Evolutionary conservation across 75 land plant species (phyloP).

Genomic region (Adiantum capillusveneris): DNA sequence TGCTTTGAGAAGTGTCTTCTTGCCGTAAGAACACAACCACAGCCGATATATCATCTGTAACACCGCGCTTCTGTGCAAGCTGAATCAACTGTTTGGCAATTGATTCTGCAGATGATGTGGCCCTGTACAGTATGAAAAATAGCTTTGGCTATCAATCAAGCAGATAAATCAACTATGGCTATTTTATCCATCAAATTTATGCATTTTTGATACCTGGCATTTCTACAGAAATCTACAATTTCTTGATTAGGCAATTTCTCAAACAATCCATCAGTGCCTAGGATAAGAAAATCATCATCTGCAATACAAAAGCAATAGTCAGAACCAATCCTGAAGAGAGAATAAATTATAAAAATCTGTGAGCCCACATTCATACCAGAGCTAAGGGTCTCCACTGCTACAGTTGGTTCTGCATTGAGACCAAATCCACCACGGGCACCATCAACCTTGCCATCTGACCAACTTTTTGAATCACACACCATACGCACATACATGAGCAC

Average conservation of each 20-base stretch:
- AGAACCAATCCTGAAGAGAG: no score
- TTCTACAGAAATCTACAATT: conserved; percentile 36
- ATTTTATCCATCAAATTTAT: background rate
- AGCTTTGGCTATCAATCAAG: background rate
- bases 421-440: conserved; percentile 51
- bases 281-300: conserved; percentile 36
- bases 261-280: conserved; percentile 49
- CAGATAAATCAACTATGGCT: background rate
- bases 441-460: conserved; percentile 41
- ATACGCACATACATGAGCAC: no score
- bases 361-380: conserved; percentile 14
- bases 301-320: conserved; percentile 1
- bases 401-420: conserved; percentile 41
- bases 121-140: background rate
- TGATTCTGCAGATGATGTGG: conserved; percentile 12
- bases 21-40: conserved; percentile 22
- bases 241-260: conserved; percentile 37
- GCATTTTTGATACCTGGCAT: conserved; percentile 25
- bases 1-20: background rate
- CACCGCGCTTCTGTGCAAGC: conserved; percentile 34
- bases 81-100: conserved; percentile 25
- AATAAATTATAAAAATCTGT: no score
- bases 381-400: conserved; percentile 29
- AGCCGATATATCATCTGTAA: conserved; percentile 39
- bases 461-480: conserved; percentile 12